Percentiles rank a stretch among this genome's conserved stretches.
phyloP scores from a whole-genome alignment of 768 basidiomycete genomes.

The Mycena rosella region DNA sequence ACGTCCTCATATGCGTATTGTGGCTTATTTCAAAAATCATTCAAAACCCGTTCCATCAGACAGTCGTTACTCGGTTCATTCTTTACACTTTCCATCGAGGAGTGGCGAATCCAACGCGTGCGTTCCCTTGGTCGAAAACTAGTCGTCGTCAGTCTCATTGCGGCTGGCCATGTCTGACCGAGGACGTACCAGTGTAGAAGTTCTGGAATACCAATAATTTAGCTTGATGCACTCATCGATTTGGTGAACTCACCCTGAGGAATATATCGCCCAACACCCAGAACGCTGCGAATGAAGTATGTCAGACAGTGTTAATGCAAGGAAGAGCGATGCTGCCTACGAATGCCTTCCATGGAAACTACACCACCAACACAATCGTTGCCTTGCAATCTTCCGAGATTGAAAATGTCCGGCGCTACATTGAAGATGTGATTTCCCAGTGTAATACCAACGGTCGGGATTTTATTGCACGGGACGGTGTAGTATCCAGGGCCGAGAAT shows the following conservation, averaged over 20 bases:
- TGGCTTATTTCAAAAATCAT: no score
- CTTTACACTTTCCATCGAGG: slow-evolving; percentile 6
- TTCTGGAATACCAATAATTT: slow-evolving; percentile 11
- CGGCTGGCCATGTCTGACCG: not conserved
- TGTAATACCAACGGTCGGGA: slow-evolving; percentile 25
- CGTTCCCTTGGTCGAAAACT: slow-evolving; percentile 34
- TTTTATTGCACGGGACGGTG: slow-evolving; percentile 37
- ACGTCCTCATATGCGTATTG: no score
- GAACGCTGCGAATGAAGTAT: slow-evolving; percentile 9
- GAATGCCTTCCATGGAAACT: slow-evolving; percentile 15
- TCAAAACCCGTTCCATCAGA: not conserved
- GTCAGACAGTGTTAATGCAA: not conserved
- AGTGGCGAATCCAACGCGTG: slow-evolving; percentile 31
- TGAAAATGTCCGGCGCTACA: slow-evolving; percentile 27
- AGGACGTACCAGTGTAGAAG: slow-evolving; percentile 30
- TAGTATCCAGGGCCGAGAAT: slow-evolving; percentile 47
- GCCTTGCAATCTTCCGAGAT: slow-evolving; percentile 28
- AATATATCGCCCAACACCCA: slow-evolving; percentile 33
- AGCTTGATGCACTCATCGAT: not conserved
- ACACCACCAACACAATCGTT: slow-evolving; percentile 31
- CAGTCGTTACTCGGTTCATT: not conserved
- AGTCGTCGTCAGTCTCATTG: slow-evolving; percentile 4
- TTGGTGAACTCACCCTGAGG: slow-evolving; percentile 23
- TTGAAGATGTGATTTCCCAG: slow-evolving; percentile 28
- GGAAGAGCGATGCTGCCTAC: not conserved